Base-by-base conservation (phyloP, 2,329 filamentous ascomycete genomes). In the Sporothrix schenckii region DNA sequence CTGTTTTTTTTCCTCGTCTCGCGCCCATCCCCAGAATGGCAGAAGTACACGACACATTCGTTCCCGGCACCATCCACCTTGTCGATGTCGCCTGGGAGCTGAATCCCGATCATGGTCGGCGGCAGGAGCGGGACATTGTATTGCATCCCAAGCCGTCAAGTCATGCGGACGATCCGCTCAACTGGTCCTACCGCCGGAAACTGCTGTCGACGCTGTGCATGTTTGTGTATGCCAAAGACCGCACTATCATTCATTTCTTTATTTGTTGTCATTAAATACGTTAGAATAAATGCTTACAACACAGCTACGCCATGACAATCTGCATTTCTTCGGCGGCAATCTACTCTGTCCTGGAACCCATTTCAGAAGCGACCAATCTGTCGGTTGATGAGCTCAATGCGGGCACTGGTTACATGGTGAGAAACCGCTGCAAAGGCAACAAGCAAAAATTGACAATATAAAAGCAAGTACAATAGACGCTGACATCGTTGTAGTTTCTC, bases 111-210 rank as follows among this genome's bases (percentile, higher is more conserved):
- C 24, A 56, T 30, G 53, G 53, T 13, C 53, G 53, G 11, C 53
- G 24, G 24, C 53, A 56, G 10, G 53, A 56, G 2, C 53, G 53
- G 5, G 53, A 30, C 53, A 56, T 56, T 30, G 53, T 56, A 10
- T 19, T 56, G 53, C 53, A 56, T 27, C 53, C 53, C 21, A 56
- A 56, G 53, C 53, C 53, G 53, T 56, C 53, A 2, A 56, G 16
- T 27, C 53, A 56, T 56, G 24, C 30, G 10, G 53, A 56, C 24
- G 53, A 56, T 11, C 53, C 53, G 9, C 53, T 56, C 11, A 56
- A 56, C 53, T 56, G 53, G 53, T 56, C 53, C 24, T 56, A 56
- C 53, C 53, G 53, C 24, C 53, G 53, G 24, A 56, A 56, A 11
- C 14, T 56, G 53, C 53, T 56, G 21, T 56, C 53, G 24, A 56